Conservation (phyloP, 1,284 basidiomycete species). For the Heterobasidion occidentale region DNA sequence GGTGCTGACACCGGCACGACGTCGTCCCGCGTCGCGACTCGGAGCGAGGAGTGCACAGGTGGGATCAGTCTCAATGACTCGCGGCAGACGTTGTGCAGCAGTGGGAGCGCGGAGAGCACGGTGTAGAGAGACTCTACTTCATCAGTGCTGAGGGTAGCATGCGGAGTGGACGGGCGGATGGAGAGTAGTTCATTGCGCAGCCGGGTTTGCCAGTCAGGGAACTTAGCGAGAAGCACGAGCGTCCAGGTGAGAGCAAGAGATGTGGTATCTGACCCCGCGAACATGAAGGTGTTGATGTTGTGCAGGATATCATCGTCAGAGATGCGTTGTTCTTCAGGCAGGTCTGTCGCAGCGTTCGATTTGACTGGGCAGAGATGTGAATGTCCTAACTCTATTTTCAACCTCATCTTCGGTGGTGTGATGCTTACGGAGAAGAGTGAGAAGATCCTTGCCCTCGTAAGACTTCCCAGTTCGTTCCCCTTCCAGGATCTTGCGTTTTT, state of each 20-base stretch:
- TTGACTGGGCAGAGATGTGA: conserved; percentile 41
- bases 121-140: conserved; percentile 53
- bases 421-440: conserved; percentile 29
- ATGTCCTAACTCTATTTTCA: neutral
- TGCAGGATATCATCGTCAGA: conserved; percentile 76
- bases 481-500: conserved; percentile 57
- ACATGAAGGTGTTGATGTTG: conserved; percentile 82
- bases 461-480: conserved; percentile 38
- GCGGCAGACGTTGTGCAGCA: conserved; percentile 68
- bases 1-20: conserved; percentile 64
- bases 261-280: conserved; percentile 81
- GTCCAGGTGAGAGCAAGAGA: conserved; percentile 76
- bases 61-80: conserved; percentile 72
- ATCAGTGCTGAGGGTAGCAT: conserved; percentile 40
- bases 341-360: conserved; percentile 58
- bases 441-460: conserved; percentile 53
- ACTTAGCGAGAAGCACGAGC: conserved; percentile 56
- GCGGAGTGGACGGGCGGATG: conserved; percentile 25
- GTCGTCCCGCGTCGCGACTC: conserved; percentile 69
- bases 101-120: conserved; percentile 55
- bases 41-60: conserved; percentile 73
- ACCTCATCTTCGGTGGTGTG: too few species aligned
- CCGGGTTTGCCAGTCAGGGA: conserved; percentile 54
- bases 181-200: conserved; percentile 54
- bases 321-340: conserved; percentile 61